A percentile compares a stretch with the other conserved stretches of the same genome.
phyloP scores from a whole-genome alignment of 2,329 filamentous ascomycete genomes.

The Aspergillus fumigatiaffinis region DNA sequence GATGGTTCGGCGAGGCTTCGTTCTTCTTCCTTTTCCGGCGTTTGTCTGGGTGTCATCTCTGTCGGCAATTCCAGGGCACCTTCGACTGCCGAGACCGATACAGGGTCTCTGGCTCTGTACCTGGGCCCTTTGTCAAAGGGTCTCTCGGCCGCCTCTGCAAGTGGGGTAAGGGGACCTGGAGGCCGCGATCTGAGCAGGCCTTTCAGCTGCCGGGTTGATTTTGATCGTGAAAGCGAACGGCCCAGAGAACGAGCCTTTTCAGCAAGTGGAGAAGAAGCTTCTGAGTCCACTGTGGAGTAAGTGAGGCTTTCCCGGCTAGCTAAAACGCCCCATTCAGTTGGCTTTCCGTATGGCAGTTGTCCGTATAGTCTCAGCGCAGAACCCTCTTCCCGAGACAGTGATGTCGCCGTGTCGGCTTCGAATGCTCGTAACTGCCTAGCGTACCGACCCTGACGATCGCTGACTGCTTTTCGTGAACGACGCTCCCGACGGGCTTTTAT shows the following conservation, averaged over 20 bases:
- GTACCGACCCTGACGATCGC: constrained; percentile 19
- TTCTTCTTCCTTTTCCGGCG: constrained; percentile 30
- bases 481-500: constrained; percentile 33
- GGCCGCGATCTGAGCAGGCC: constrained; percentile 23
- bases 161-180: constrained; percentile 28
- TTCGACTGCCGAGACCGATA: constrained; percentile 32
- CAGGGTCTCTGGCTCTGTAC: constrained; percentile 22
- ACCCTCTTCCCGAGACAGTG: constrained; percentile 30
- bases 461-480: constrained; percentile 23
- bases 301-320: constrained; percentile 29
- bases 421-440: constrained; percentile 18
- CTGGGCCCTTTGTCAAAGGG: constrained; percentile 10
- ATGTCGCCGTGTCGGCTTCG: constrained; percentile 27
- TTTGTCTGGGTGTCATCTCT: constrained; percentile 35
- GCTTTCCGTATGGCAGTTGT: constrained; percentile 31
- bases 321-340: constrained; percentile 33
- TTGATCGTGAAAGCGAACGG: constrained; percentile 31
- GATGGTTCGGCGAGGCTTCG: constrained; percentile 18
- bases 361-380: constrained; percentile 29
- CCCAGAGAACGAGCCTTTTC: constrained; percentile 31
- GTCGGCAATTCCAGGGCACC: constrained; percentile 32
- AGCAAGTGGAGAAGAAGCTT: constrained; percentile 18
- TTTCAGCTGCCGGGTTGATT: constrained; percentile 30
- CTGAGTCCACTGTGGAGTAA: constrained; percentile 16
- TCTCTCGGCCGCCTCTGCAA: constrained; percentile 27